Base-by-base conservation (phyloP, 495 filamentous ascomycete genomes). In the Talaromyces stipitatus region DNA sequence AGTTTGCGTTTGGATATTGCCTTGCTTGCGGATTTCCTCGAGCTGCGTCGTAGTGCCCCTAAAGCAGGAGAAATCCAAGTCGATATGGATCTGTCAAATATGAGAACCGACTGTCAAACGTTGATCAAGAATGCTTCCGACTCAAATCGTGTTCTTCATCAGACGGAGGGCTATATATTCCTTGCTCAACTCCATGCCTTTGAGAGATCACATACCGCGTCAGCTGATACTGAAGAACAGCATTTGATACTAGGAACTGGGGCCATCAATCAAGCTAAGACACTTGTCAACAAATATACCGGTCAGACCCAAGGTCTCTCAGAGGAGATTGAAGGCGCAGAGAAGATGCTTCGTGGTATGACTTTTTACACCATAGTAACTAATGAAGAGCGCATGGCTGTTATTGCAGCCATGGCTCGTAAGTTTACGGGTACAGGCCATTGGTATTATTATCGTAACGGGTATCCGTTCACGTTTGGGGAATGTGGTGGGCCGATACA, bases 401-500 rank as follows among this genome's bases (percentile, higher is more conserved):
- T 84, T 10, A 73, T 81, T 16, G 33, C 62, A 1, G 80, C 77
- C 4, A 85, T 85, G 82, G 57, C 71, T 4, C 56, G 50, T 0
- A 75, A 77, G 53, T 83, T 84, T 28, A 58, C 32, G 1, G 74
- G 78, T 2, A 85, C 77, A 4, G 84, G 85, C 0, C 83, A 87
- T 65, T 89, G 83, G 86, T 90, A 88, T 67, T 75, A 74, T 14
- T 89, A 85, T 58, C 66, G 54, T 38, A 89, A 89, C 67, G 78
- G 80, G 0, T 82, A 90, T 68, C 83, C 86, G 27, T 91, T 91
- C 61, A 85, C 86, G 0, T 71, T 89, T 32, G 86, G 87, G 0
- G 81, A 90, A 59, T 92, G 88, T 65, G 89, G 87, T 9, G 82
- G 81, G 74, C 81, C 87, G 0, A 85, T 87, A 78, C 56, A 90